Percentiles rank a stretch among this genome's conserved stretches.
These are phyloP conservation scores for Exserohilum turcica DNA, from an alignment of 2,329 filamentous ascomycete genomes.

Conservation along the genomic window DNA sequence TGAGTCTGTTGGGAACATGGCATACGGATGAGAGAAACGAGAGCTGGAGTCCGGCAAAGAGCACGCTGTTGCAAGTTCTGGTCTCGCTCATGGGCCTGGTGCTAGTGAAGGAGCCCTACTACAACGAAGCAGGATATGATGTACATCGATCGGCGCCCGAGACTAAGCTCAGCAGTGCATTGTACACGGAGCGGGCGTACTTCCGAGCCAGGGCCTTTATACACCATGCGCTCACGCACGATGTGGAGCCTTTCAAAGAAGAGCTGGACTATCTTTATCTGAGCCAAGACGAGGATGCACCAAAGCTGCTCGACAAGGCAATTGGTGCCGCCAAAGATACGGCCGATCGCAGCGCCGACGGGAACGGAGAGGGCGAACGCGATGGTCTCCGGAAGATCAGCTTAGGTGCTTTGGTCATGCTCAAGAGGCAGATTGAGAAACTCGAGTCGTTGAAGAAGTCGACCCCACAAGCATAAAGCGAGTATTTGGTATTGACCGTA, in stretches of 20 bases:
- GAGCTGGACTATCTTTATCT: conserved; percentile 61
- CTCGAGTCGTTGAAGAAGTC: conserved; percentile 36
- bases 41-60: conserved; percentile 58
- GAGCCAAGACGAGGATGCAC: conserved; percentile 38
- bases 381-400: conserved; percentile 56
- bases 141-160: conserved; percentile 54
- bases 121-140: conserved; percentile 68
- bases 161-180: conserved; percentile 52
- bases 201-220: conserved; percentile 60
- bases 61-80: conserved; percentile 62
- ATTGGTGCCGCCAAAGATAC: conserved; percentile 52
- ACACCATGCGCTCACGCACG: conserved; percentile 51
- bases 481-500: background rate
- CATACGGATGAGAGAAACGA: conserved; percentile 58
- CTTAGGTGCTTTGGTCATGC: conserved; percentile 53
- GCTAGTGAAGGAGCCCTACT: conserved; percentile 65
- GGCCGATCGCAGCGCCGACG: conserved; percentile 46
- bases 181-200: conserved; percentile 62
- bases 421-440: conserved; percentile 48
- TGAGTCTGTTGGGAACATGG: conserved; percentile 66
- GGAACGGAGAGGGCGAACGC: conserved; percentile 32
- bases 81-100: conserved; percentile 64
- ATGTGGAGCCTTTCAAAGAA: conserved; percentile 54
- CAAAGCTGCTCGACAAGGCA: conserved; percentile 51
- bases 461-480: background rate